Base-by-base conservation (phyloP, 208 protist species). In the Crithidia acanthocephali region DNA sequence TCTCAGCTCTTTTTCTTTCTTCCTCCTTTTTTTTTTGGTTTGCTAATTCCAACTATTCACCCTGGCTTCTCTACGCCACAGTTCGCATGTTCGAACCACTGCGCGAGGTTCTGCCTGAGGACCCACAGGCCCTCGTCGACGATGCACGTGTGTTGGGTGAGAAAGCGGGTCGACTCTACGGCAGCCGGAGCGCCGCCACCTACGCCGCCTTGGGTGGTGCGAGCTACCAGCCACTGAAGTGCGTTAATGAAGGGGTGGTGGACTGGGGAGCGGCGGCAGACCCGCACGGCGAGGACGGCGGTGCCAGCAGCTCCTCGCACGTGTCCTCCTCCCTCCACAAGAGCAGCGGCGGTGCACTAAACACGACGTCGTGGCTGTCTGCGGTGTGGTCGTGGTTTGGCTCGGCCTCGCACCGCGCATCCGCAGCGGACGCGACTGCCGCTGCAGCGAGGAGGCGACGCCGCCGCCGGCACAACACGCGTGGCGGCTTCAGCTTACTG, bases 61-160 rank as follows among this genome's bases (percentile, higher is more conserved):
- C n/a, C n/a, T n/a, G n/a, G n/a, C n/a, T n/a, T n/a, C n/a, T n/a
- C n/a, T n/a, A n/a, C n/a, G n/a, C n/a, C n/a, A n/a, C n/a, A n/a
- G n/a, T n/a, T n/a, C n/a, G n/a, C n/a, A 93, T 95, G 87, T 92
- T 90, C 52, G 81, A 92, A 60, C 87, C 87, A 0, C 64, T 95
- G 35, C 74, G 80, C 5, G 90, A 95, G 61, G 50, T 91, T 15
- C 66, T 83, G n/a, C 53, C 59, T 27, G 76, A 74, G 30, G 52
- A 85, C 6, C 67, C 77, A 23, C 61, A 78, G 63, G 68, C 74
- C 13, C 63, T 90, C 22, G 33, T 78, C 35, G 60, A 76, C 22
- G 84, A 88, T 20, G 75, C 74, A 15, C 68, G 55, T 1, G 33
- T 92, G 20, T 64, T 96, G 28, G 92, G 90, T 5, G 89, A 94